Evolutionary conservation across 331 rosid species (phyloP).

Genomic region (Telfairia occidentalis): DNA sequence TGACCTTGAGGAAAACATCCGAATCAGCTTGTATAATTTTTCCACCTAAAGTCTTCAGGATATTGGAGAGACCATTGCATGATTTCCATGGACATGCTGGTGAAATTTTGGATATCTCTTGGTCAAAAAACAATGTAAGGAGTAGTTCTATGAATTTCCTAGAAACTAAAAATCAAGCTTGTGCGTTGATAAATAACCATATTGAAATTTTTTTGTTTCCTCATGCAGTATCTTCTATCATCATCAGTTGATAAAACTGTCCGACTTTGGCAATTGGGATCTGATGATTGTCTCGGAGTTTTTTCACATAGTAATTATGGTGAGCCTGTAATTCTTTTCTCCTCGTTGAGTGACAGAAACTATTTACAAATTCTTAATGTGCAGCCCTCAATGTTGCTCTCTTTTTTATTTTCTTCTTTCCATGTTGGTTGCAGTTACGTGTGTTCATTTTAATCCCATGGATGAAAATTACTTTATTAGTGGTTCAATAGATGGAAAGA

Average conservation of each 20-base stretch:
- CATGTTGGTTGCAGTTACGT: constrained; percentile 49
- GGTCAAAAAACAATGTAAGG: constrained; percentile 94
- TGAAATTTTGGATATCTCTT: constrained; percentile 76
- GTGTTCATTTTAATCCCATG: constrained; percentile 84
- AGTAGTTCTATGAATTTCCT: constrained; percentile 12
- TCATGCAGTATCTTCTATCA: constrained; percentile 70
- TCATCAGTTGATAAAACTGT: constrained; percentile 85
- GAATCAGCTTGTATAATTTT: constrained; percentile 82
- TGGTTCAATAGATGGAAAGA: constrained; percentile 96
- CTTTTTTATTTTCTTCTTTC: background rate
- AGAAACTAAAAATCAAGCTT: background rate
- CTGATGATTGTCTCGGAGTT: constrained; percentile 56
- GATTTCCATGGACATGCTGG: constrained; percentile 74
- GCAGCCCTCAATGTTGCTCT: constrained; percentile 12
- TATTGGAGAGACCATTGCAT: constrained; percentile 73
- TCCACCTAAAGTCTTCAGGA: constrained; percentile 72
- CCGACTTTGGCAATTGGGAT: constrained; percentile 82
- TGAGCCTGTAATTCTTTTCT: constrained; percentile 19
- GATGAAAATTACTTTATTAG: constrained; percentile 88
- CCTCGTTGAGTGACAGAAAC: background rate
- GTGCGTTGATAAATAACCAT: constrained; percentile 1
- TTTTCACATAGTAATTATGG: constrained; percentile 91
- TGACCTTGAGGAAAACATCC: constrained; percentile 46
- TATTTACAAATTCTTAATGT: constrained; percentile 6
- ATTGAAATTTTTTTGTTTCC: constrained; percentile 8